Base-by-base conservation (phyloP, 352 stramenopile species). In the Achlya hypogyna region DNA sequence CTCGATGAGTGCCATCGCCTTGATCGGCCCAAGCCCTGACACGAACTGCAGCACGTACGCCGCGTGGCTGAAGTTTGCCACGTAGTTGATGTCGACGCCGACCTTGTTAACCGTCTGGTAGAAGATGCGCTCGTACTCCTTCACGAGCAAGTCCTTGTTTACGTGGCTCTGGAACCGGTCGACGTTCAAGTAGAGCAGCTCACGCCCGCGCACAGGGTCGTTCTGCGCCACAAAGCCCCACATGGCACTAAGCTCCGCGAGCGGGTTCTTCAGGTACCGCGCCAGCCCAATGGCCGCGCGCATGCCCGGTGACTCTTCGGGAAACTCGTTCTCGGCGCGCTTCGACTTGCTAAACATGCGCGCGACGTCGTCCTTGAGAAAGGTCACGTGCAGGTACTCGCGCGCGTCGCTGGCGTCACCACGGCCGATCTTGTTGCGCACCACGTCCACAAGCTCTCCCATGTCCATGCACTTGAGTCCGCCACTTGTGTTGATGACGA, bases 391-490 rank as follows among this genome's bases (percentile, higher is more conserved):
- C 38, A 95, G 76, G 56, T 87, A 95, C 51, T 95, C 86, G 18
- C 84, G 82, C 6, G 83, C 83, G 60, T 95, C 82, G 60, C 76
- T 77, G 4, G 79, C 82, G 62, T 89, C 78, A 69, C 88, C 74
- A 62, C 86, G 73, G 18, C 82, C 81, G 3, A 95, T 69, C 65
- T 93, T 74, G 42, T 82, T 82, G 38, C 86, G 84, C 23, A 93
- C 77, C 23, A 84, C 82, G 75, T 93, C 84, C 28, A 95, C 86
- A 14, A 95, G 75, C 23, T 88, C 84, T 73, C 86, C 86, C 81
- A 95, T 89, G 59, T 95, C 86, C 81, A 95, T 91, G 58, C 84
- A 93, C 69, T 95, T 95, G 75, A 90, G 88, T 20, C 86, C 84
- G 1, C 82, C 86, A n/a, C 83, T 92, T 20, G 93, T 82, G 74